These are phyloP conservation scores for Botryotinia globosa DNA, from an alignment of 2,329 filamentous ascomycete species.

Conservation along the genomic window DNA sequence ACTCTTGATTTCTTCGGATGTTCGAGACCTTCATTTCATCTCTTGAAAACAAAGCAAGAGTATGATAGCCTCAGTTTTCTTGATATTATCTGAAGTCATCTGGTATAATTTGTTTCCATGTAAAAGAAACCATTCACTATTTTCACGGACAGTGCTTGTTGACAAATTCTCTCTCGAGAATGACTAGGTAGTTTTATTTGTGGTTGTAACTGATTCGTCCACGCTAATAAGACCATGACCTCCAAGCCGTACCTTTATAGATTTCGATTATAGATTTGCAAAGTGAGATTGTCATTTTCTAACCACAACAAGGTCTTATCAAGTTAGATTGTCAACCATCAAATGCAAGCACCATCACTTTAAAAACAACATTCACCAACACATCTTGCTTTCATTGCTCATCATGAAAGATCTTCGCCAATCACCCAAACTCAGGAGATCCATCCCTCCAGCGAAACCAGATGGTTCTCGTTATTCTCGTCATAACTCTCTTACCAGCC, in stretches of 20 bases:
- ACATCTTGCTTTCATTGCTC: not conserved
- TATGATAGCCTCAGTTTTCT: not conserved
- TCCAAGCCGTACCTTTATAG: not conserved
- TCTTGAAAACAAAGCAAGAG: not conserved
- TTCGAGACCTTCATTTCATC: accelerated
- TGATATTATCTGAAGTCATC: not conserved
- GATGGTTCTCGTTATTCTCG: not conserved
- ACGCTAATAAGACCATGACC: not conserved
- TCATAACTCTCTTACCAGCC: not conserved
- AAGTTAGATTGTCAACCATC: not conserved
- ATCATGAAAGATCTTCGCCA: not conserved
- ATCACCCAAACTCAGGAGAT: no score
- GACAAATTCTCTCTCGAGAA: not conserved
- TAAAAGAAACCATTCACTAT: not conserved
- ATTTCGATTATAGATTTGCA: not conserved
- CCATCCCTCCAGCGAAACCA: not conserved
- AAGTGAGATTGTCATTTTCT: not conserved
- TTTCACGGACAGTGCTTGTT: not conserved
- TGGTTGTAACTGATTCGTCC: not conserved
- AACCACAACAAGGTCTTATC: not conserved
- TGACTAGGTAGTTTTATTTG: not conserved
- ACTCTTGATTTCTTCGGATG: not conserved
- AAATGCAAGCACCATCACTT: not conserved
- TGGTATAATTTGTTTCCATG: not conserved
- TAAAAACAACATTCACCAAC: not conserved